Evolutionary conservation across 1,139 yeast species (phyloP), one percentile per base, ranked within the genome.

Genomic region (Sugiyamaella castrensis): DNA sequence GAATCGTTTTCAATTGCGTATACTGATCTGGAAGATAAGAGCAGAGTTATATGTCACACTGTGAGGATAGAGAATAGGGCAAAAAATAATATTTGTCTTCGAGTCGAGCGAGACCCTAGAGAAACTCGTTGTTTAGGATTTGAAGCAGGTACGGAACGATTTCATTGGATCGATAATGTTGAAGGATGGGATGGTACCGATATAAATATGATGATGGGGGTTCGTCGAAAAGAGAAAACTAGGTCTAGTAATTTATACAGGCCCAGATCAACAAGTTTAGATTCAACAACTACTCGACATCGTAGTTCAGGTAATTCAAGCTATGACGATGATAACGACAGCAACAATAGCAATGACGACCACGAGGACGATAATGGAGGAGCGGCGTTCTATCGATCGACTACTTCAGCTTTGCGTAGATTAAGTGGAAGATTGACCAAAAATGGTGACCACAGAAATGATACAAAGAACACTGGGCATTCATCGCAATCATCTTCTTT

Each of bases 41-140:
- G 76, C 8, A 77, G 80, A 0, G 71, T 87, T 43, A 81, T 84
- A 7, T 71, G 86, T 66, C 96, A 87, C 60, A 83, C 94, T 0
- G 81, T 81, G 60, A 78, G 77, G 44, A 79, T 84, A 45, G 87
- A 83, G 52, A 85, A 84, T 61, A 74, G 84, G 52, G 88, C 95
- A 4, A 85, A 86, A 59, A 84, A 80, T 54, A 83, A 80, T 58
- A 88, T 88, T 42, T 88, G 96, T 67, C 69, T 87, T 48, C 80
- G 96, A 68, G 95, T 86, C 34, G 96, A 88, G 67, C 83, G 96
- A 76, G 96, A 88, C 68, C 88, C 92, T 1, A 76, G 95, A 61
- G 96, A 88, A 70, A 86, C 87, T 38, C 77, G 96, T 70, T 88
- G 96, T 68, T 73, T 84, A 38, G 96, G 96, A 37, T 85, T 87